Conservation (phyloP, 2,329 filamentous ascomycete species). For the Neoscytalidium dimidiatum region DNA sequence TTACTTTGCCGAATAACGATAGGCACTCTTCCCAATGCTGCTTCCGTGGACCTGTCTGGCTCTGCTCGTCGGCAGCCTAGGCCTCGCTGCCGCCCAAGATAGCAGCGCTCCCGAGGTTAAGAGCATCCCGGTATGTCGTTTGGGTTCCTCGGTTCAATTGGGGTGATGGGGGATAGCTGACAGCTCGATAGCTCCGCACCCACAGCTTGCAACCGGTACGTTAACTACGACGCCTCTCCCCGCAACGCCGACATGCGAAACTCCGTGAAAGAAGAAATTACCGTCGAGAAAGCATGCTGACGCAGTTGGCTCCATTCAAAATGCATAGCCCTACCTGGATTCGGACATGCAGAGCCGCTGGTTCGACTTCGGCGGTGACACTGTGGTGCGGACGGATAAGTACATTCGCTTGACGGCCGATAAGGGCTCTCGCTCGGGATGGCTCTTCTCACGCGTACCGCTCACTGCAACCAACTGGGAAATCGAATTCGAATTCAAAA, state of each 20-base stretch:
- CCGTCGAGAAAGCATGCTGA: neutral
- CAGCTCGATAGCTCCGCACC: constrained; percentile 68
- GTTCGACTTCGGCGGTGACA: constrained; percentile 98
- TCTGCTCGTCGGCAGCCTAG: constrained; percentile 41
- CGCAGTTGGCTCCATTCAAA: neutral
- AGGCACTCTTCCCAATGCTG: constrained; percentile 29
- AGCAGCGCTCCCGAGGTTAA: constrained; percentile 52
- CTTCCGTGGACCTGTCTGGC: constrained; percentile 38
- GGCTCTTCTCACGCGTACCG: constrained; percentile 91
- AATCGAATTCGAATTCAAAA: constrained; percentile 93
- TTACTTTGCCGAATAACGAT: neutral
- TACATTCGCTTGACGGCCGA: constrained; percentile 93
- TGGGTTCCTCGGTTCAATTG: constrained; percentile 20
- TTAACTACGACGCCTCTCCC: constrained; percentile 29
- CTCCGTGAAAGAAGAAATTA: neutral
- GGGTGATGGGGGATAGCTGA: neutral
- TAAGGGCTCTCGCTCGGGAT: constrained; percentile 85
- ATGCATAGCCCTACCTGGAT: constrained; percentile 82
- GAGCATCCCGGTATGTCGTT: constrained; percentile 64
- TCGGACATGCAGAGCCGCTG: constrained; percentile 97
- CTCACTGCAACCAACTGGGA: constrained; percentile 99
- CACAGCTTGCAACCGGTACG: constrained; percentile 79
- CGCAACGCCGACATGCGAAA: neutral
- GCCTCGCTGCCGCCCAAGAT: constrained; percentile 37
- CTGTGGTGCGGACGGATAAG: constrained; percentile 73